These are phyloP conservation scores for Heliamphora pulchella DNA, from an alignment of 179 eudicot species.

Conservation along the genomic window DNA sequence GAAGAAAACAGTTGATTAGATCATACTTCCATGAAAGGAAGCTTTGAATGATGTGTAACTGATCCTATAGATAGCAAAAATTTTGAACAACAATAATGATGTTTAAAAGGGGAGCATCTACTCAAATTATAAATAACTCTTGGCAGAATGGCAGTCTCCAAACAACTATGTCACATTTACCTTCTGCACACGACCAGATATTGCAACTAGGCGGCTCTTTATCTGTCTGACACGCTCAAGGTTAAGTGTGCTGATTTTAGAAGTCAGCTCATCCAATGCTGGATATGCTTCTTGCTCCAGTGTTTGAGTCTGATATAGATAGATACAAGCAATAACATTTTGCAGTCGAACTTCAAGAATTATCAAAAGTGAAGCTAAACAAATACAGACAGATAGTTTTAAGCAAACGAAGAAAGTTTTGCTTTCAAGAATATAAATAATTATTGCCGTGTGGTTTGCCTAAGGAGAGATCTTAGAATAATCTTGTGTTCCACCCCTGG, in stretches of 20 bases:
- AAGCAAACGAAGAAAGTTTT: constrained; percentile 2
- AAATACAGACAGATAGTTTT: neutral
- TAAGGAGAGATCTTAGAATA: neutral
- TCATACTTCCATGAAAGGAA: neutral
- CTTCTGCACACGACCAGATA: constrained; percentile 64
- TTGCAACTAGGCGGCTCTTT: constrained; percentile 50
- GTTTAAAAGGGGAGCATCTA: neutral
- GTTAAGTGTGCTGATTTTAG: constrained; percentile 53
- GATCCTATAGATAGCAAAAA: neutral
- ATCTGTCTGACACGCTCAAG: constrained; percentile 61
- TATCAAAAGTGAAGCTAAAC: neutral
- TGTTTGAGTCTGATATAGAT: constrained; percentile 31
- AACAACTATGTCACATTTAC: constrained; percentile 22
- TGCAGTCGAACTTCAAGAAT: neutral
- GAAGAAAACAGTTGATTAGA: neutral
- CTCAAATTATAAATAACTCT: neutral
- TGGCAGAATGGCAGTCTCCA: neutral
- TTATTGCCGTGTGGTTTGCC: neutral
- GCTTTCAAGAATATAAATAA: neutral
- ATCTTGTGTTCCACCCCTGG: neutral
- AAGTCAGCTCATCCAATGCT: constrained; percentile 51
- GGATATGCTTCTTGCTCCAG: constrained; percentile 61
- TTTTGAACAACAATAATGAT: neutral
- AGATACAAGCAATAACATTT: neutral
- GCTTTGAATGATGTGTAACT: neutral